These are phyloP conservation scores for Pterulicium gracile DNA, from an alignment of 1,284 basidiomycete species.

Conservation along the genomic window DNA sequence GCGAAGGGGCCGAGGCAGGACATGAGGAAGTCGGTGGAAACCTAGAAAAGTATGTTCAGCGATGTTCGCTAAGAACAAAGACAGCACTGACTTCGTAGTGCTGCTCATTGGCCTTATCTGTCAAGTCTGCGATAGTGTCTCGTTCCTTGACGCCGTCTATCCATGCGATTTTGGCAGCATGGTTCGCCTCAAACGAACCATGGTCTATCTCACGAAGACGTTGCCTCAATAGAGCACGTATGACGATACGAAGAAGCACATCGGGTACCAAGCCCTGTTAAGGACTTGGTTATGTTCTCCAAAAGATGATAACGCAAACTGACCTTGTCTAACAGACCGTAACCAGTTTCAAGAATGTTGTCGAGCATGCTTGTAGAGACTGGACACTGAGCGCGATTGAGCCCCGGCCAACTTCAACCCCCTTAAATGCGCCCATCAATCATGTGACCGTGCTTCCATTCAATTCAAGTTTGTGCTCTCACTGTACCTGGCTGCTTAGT, in stretches of 20 bases:
- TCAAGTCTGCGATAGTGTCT: conserved; percentile 51
- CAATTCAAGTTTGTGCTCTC: no score
- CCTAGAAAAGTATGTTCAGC: conserved; percentile 22
- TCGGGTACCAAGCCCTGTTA: conserved; percentile 50
- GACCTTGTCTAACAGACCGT: conserved; percentile 12
- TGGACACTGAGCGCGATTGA: no score
- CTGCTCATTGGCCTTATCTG: conserved; percentile 69
- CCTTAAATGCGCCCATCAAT: no score
- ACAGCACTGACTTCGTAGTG: conserved; percentile 54
- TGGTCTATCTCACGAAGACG: conserved; percentile 52
- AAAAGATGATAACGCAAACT: neutral
- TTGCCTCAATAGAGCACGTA: conserved; percentile 49
- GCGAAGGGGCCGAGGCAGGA: conserved; percentile 52
- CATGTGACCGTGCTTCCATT: neutral
- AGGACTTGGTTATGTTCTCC: conserved; percentile 11
- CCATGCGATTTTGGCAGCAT: conserved; percentile 58
- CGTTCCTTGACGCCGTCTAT: conserved; percentile 42
- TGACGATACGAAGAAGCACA: conserved; percentile 45
- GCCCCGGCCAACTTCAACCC: no score
- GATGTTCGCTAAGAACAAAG: neutral
- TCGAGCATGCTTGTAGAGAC: neutral
- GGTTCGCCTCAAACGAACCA: conserved; percentile 52
- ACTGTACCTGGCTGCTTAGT: neutral
- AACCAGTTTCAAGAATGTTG: conserved; percentile 2
- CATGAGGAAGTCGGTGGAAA: conserved; percentile 58